Conservation (phyloP, 2,329 filamentous ascomycete genomes). For the Aureobasidium melanogenum region DNA sequence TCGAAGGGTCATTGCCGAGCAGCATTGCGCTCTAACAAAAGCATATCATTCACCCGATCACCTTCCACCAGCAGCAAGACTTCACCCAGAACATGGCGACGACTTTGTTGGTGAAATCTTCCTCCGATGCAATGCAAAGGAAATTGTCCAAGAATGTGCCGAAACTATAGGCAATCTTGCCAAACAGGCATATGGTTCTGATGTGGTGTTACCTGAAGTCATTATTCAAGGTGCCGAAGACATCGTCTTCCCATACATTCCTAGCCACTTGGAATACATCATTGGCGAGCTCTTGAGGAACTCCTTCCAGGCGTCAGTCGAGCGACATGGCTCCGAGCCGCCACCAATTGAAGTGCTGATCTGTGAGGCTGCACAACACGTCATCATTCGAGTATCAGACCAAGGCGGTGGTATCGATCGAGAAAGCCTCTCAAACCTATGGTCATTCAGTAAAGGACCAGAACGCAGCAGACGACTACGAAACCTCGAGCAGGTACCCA, state of each 20-base stretch:
- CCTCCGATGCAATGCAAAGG: slow-evolving; percentile 80
- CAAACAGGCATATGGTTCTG: slow-evolving; percentile 62
- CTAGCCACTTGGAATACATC: slow-evolving; percentile 82
- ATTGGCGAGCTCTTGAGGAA: slow-evolving; percentile 91
- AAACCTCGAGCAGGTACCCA: slow-evolving; percentile 79
- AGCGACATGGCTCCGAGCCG: slow-evolving; percentile 56
- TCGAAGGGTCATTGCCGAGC: slow-evolving; percentile 90
- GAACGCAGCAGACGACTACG: slow-evolving; percentile 67
- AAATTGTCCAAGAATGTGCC: slow-evolving; percentile 79
- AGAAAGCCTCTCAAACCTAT: slow-evolving; percentile 78
- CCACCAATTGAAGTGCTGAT: slow-evolving; percentile 89
- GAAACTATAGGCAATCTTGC: slow-evolving; percentile 66
- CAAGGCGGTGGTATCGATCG: slow-evolving; percentile 85
- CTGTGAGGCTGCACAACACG: slow-evolving; percentile 87
- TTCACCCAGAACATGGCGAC: slow-evolving; percentile 48
- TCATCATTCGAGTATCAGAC: slow-evolving; percentile 93
- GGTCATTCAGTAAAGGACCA: slow-evolving; percentile 94
- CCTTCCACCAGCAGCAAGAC: slow-evolving; percentile 64
- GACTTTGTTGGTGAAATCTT: slow-evolving; percentile 97
- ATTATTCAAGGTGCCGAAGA: slow-evolving; percentile 68
- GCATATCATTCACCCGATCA: slow-evolving; percentile 89
- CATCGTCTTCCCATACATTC: slow-evolving; percentile 91
- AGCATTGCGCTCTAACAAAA: slow-evolving; percentile 89
- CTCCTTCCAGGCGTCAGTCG: slow-evolving; percentile 85
- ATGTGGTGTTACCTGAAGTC: slow-evolving; percentile 68